These are phyloP conservation scores for Sonneratia alba DNA, from an alignment of 345 rosid species.

Conservation along the genomic window DNA sequence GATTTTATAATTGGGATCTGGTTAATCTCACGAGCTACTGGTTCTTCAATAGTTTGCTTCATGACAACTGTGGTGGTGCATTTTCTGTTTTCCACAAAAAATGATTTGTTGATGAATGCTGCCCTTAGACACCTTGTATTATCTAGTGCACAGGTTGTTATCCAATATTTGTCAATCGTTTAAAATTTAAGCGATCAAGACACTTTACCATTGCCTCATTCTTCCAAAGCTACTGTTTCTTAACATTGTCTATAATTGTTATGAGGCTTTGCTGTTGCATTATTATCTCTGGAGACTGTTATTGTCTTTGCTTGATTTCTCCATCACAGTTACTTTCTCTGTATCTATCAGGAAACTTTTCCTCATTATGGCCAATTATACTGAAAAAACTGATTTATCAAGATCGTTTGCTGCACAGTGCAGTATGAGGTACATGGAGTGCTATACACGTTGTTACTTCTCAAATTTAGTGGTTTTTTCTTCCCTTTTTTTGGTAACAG, in stretches of 20 bases:
- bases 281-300: not conserved
- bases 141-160: not conserved
- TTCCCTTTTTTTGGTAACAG: slow-evolving; percentile 17
- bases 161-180: not conserved
- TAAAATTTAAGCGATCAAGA: no score
- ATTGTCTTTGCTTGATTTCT: not conserved
- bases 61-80: not conserved
- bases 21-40: not conserved
- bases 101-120: not conserved
- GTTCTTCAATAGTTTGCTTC: no score
- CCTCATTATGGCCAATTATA: not conserved
- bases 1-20: not conserved
- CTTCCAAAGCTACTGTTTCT: no score
- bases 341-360: not conserved
- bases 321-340: not conserved
- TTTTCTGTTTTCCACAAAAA: not conserved
- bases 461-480: not conserved
- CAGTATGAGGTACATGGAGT: not conserved
- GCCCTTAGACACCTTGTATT: not conserved
- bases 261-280: not conserved
- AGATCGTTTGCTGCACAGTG: not conserved
- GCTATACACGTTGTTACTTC: not conserved
- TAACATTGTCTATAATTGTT: no score
- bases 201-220: no score
- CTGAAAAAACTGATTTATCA: not conserved